Conservation (phyloP, 139 green algal species). For the Chlorella vulgaris region DNA sequence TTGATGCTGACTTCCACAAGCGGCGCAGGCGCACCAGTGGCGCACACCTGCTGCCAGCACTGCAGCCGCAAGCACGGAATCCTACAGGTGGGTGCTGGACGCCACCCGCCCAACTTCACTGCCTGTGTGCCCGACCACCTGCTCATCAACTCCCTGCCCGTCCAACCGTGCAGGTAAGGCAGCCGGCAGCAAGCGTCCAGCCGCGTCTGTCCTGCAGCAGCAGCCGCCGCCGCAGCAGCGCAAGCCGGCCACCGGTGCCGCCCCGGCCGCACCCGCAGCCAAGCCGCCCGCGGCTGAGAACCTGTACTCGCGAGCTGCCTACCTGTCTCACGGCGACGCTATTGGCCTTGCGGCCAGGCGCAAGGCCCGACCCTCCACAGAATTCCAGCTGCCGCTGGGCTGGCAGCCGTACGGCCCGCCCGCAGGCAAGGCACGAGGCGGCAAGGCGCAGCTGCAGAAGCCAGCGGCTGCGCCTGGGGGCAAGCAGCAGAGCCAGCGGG, state of each 20-base stretch:
- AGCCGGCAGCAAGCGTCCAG: too few species aligned
- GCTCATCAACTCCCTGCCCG: too few species aligned
- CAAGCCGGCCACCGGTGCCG: not conserved
- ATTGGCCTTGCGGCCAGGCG: not conserved
- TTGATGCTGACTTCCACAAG: not conserved
- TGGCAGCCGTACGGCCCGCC: not conserved
- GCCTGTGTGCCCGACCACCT: too few species aligned
- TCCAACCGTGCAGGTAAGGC: too few species aligned
- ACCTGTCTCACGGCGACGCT: not conserved
- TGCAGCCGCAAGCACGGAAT: not conserved
- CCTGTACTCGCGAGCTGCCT: not conserved
- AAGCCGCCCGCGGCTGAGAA: not conserved
- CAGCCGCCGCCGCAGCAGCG: too few species aligned
- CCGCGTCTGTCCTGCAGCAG: too few species aligned
- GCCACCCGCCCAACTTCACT: too few species aligned
- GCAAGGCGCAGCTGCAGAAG: not conserved
- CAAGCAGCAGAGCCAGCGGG: not conserved
- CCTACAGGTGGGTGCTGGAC: not conserved
- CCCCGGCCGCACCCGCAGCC: not conserved
- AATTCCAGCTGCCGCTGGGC: not conserved
- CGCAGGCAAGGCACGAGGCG: not conserved
- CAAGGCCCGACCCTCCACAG: not conserved
- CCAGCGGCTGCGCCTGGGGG: not conserved
- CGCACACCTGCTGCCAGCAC: not conserved
- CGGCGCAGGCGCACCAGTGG: not conserved